phyloP scores from a whole-genome alignment of 2,329 filamentous ascomycete genomes.

The Juglanconis sp. region DNA sequence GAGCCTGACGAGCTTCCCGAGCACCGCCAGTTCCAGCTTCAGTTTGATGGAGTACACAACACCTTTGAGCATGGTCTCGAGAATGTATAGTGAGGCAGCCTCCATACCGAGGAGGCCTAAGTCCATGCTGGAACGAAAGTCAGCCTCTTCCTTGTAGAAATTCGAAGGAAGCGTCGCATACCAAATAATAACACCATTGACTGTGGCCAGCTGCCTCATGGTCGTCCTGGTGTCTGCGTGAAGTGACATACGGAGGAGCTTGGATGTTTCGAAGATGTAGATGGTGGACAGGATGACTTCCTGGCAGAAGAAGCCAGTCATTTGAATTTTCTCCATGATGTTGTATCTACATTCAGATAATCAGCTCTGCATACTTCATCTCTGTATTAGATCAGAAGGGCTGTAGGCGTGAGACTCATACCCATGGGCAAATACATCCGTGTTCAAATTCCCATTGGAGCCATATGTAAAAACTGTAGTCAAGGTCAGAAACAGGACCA shows the following conservation, averaged over 20 bases:
- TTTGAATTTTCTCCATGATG: slow-evolving; percentile 13
- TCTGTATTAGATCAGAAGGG: no score
- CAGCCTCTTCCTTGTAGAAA: not conserved
- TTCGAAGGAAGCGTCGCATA: not conserved
- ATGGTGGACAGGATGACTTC: slow-evolving; percentile 2
- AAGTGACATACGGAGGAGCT: not conserved
- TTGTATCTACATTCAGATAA: not conserved
- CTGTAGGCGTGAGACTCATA: not conserved
- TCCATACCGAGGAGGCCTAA: not conserved
- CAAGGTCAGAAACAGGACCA: not conserved
- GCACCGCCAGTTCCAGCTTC: slow-evolving; percentile 7
- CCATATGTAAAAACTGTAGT: slow-evolving; percentile 8
- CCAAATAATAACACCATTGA: slow-evolving; percentile 5
- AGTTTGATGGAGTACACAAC: slow-evolving; percentile 10
- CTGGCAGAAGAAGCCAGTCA: slow-evolving; percentile 9
- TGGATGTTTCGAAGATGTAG: slow-evolving; percentile 8
- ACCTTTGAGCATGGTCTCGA: slow-evolving; percentile 14
- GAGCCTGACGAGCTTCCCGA: slow-evolving; percentile 6
- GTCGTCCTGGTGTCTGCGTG: slow-evolving; percentile 7
- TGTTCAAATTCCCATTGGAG: not conserved
- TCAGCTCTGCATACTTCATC: no score
- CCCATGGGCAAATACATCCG: not conserved
- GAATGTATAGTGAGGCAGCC: slow-evolving; percentile 4
- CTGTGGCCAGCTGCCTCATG: slow-evolving; percentile 6
- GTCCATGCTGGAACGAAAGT: not conserved